Conservation (phyloP, 495 filamentous ascomycete species). For the Trichocladium uniseriatum region DNA sequence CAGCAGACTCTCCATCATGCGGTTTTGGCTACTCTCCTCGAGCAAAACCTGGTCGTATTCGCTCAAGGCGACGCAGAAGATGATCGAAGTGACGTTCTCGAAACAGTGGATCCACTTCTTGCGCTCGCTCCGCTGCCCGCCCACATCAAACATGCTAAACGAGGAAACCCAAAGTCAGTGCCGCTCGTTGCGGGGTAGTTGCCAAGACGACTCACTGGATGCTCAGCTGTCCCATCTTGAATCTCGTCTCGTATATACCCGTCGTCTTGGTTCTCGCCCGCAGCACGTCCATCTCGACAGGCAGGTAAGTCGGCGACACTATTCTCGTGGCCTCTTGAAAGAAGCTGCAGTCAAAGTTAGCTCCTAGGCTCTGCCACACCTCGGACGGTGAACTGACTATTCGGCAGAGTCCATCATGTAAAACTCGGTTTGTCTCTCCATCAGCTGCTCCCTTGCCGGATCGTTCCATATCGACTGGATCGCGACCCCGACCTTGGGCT, state of each 20-base stretch:
- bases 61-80: constrained; percentile 96
- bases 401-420: constrained; percentile 99
- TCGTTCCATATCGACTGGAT: constrained; percentile 86
- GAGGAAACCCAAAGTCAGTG: constrained; percentile 15
- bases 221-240: constrained; percentile 95
- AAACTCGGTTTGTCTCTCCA: constrained; percentile 95
- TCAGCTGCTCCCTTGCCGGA: constrained; percentile 66
- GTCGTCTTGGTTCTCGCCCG: constrained; percentile 98
- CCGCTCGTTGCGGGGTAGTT: neutral
- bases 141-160: constrained; percentile 95
- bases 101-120: constrained; percentile 99
- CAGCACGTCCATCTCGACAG: constrained; percentile 85
- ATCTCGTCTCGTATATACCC: constrained; percentile 96
- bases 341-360: constrained; percentile 54
- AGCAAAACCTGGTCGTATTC: constrained; percentile 96
- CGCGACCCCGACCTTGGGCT: constrained; percentile 69
- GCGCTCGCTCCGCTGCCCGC: constrained; percentile 89
- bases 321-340: constrained; percentile 89
- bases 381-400: constrained; percentile 56
- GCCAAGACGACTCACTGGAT: constrained; percentile 73
- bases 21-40: constrained; percentile 97
- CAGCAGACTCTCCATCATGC: constrained; percentile 96
- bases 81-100: constrained; percentile 99
- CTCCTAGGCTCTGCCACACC: neutral
- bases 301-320: constrained; percentile 74